Base-by-base conservation (phyloP, 2,329 filamentous ascomycete species). In the Colletotrichum camelliae region DNA sequence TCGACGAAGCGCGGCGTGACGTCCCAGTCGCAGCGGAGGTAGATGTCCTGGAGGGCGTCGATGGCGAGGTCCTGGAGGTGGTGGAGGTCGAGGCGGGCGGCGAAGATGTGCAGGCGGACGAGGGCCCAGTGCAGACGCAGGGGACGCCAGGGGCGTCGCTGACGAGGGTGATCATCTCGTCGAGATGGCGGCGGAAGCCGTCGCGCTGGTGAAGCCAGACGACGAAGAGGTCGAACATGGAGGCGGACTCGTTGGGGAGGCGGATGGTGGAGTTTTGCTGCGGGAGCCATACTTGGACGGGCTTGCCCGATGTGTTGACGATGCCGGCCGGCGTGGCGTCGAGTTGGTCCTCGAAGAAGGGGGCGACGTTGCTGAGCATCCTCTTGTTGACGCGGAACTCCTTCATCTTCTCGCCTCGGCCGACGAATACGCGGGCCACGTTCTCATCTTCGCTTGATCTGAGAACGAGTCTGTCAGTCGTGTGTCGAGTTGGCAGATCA, bases 11-110 rank as follows among this genome's bases (percentile, higher is more conserved):
- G 83, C 2, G 89, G 86, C 4, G 87, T 87, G 72, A 92, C 88
- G 78, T 91, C 89, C 89, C 90, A 92, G 84, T 92, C 88, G 80
- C 88, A 87, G 16, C 87, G 86, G 52, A 92, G 88, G 80, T 92
- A 91, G 18, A 92, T 82, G 78, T 92, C 90, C 81, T 92, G 90
- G 21, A 92, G 82, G 48, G 88, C 87, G 78, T 92, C 90, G 87
- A 91, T 91, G 80, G 89, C 86, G 21, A 86, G 82, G 80, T 92
- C 90, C 79, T 92, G 90, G 10, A 92, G 85, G 10, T 85, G 84
- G 33, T 86, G 82, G 5, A 91, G 83, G 65, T 85, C 85, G 78
- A 90, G 86, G 70, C 86, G 83, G 5, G 89, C 87, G 58, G 90
- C 90, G 81, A 92, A 92, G 67, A 92, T 85, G 79, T 92, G 90